Conservation (phyloP, 2,329 filamentous ascomycete genomes). For the Alternaria hordeiaustralica region DNA sequence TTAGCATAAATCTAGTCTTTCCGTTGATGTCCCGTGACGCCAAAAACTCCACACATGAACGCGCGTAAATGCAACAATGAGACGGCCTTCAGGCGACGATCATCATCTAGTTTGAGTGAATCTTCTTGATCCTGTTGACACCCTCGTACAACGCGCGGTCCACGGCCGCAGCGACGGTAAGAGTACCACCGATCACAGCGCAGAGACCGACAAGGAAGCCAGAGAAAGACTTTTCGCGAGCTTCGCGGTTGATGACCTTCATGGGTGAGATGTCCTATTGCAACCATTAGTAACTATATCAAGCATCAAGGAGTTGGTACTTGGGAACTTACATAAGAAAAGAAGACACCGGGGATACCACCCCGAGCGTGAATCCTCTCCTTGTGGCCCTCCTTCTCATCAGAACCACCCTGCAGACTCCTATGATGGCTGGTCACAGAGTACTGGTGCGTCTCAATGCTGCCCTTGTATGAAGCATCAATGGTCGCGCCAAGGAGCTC, state of each 20-base stretch:
- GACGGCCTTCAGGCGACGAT: neutral
- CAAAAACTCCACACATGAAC: constrained; percentile 10
- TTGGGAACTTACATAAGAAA: constrained; percentile 80
- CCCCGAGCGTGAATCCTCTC: constrained; percentile 88
- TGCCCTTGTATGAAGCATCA: constrained; percentile 71
- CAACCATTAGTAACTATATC: constrained; percentile 12
- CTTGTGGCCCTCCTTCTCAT: constrained; percentile 85
- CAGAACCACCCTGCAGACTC: constrained; percentile 81
- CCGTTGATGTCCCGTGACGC: neutral
- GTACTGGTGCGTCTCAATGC: constrained; percentile 97
- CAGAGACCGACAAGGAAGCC: constrained; percentile 94
- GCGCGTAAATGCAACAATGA: constrained; percentile 6
- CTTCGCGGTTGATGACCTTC: constrained; percentile 98
- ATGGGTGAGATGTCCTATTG: constrained; percentile 95
- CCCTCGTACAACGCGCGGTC: constrained; percentile 94
- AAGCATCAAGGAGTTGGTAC: neutral
- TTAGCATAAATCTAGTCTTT: neutral
- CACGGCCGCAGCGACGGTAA: constrained; percentile 93
- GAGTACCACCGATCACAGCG: constrained; percentile 89
- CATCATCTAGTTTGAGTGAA: constrained; percentile 64
- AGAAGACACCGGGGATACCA: constrained; percentile 97
- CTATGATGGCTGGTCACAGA: constrained; percentile 96
- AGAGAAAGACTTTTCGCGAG: constrained; percentile 84
- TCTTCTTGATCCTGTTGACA: constrained; percentile 81
- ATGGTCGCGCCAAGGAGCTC: constrained; percentile 55